Conservation (phyloP, 2,329 filamentous ascomycete genomes). For the Fusarium graminum region DNA sequence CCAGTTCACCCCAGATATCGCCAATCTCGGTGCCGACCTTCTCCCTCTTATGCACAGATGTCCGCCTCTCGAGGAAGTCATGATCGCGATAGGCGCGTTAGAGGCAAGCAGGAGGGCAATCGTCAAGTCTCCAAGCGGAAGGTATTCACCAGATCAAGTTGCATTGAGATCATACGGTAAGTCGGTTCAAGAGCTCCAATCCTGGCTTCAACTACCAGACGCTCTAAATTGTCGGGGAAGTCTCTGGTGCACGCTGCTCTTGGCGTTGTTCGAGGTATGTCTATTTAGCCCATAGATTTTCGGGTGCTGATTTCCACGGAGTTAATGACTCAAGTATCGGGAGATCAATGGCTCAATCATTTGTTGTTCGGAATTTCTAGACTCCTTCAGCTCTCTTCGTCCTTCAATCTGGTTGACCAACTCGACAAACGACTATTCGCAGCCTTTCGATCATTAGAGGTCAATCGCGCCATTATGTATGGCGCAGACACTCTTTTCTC, state of each 20-base stretch:
- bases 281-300: accelerated
- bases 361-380: slow-evolving; percentile 48
- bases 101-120: slow-evolving; percentile 41
- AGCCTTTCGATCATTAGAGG: slow-evolving; percentile 43
- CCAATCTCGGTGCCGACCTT: slow-evolving; percentile 16
- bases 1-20: slow-evolving; percentile 39
- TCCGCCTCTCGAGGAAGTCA: slow-evolving; percentile 30
- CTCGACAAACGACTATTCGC: slow-evolving; percentile 37
- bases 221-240: slow-evolving; percentile 15
- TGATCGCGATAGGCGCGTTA: slow-evolving; percentile 47
- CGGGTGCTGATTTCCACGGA: slow-evolving; percentile 9
- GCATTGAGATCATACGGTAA: slow-evolving; percentile 41
- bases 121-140: neutral
- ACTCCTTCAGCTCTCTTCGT: slow-evolving; percentile 34
- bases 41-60: slow-evolving; percentile 37
- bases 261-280: slow-evolving; percentile 49
- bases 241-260: slow-evolving; percentile 48
- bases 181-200: slow-evolving; percentile 35
- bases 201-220: slow-evolving; percentile 4
- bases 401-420: neutral
- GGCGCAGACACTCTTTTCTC: slow-evolving; percentile 43
- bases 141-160: neutral
- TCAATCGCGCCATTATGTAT: slow-evolving; percentile 46
- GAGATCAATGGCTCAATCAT: slow-evolving; percentile 47
- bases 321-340: slow-evolving; percentile 47